Percentiles rank a stretch among this genome's conserved stretches.
These are phyloP conservation scores for Pyricularia sp. DNA, from an alignment of 2,329 filamentous ascomycete genomes.

Conservation along the genomic window DNA sequence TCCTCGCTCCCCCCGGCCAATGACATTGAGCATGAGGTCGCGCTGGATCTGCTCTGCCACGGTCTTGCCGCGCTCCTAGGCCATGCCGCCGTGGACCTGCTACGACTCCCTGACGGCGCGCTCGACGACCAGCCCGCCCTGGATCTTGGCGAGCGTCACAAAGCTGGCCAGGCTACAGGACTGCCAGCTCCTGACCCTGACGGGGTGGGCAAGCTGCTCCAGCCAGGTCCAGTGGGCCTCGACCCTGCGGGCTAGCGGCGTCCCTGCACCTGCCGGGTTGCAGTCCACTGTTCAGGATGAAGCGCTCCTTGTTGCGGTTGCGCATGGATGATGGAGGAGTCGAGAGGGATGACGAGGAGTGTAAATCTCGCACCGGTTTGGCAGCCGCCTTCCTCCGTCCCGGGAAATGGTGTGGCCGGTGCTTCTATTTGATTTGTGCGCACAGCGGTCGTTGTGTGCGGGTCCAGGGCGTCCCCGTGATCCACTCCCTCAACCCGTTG, in stretches of 20 bases:
- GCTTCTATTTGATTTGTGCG: too few species aligned
- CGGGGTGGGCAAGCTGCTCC: constrained; percentile 62
- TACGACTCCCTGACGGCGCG: constrained; percentile 9
- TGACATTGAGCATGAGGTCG: constrained; percentile 35
- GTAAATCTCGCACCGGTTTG: constrained; percentile 44
- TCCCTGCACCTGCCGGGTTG: constrained; percentile 49
- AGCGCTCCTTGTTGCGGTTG: constrained; percentile 72
- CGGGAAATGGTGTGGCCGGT: too few species aligned
- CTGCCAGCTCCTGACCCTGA: constrained; percentile 49
- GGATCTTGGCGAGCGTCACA: constrained; percentile 56
- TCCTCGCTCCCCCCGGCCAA: constrained; percentile 36
- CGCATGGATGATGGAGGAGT: constrained; percentile 62
- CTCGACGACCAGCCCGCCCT: constrained; percentile 34
- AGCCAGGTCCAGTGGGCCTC: constrained; percentile 66
- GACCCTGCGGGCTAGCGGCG: constrained; percentile 58
- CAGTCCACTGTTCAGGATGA: constrained; percentile 56
- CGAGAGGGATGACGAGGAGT: constrained; percentile 60
- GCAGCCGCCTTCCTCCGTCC: too few species aligned
- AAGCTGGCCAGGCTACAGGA: constrained; percentile 57
- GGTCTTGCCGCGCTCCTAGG: constrained; percentile 26
- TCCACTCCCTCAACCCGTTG: constrained; percentile 76
- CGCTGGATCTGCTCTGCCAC: constrained; percentile 36
- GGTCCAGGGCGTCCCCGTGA: constrained; percentile 64
- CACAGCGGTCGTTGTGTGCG: constrained; percentile 63
- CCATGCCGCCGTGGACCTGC: constrained; percentile 35